Evolutionary conservation across 306 rosid genomes (phyloP).

Genomic region (Elaeagnus macrophylla): DNA sequence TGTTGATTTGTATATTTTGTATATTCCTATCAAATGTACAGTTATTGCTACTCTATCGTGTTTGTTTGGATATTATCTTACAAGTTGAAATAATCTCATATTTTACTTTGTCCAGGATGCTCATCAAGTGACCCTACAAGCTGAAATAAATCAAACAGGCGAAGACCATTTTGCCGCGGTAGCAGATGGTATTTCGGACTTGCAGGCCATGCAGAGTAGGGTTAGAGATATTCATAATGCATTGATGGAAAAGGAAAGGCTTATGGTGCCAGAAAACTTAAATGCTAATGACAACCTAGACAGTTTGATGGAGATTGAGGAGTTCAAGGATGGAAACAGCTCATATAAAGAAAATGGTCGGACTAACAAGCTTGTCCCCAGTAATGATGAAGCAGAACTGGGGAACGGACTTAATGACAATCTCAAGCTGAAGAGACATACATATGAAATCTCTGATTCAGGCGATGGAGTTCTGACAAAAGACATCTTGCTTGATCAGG

Average conservation of each 20-base stretch:
- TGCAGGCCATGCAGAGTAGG: constrained; percentile 62
- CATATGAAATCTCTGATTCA: constrained; percentile 38
- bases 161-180: constrained; percentile 27
- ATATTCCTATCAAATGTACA: too few relatives aligned
- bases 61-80: too few relatives aligned
- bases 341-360: constrained; percentile 28
- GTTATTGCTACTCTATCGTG: too few relatives aligned
- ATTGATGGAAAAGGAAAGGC: constrained; percentile 28
- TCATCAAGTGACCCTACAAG: constrained; percentile 19
- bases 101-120: constrained; percentile 36
- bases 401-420: constrained; percentile 19
- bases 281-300: constrained; percentile 24
- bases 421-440: constrained; percentile 30
- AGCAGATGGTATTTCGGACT: constrained; percentile 39
- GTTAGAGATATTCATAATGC: constrained; percentile 54
- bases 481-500: constrained; percentile 94
- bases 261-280: constrained; percentile 27
- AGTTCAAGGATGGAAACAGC: constrained; percentile 31
- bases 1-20: too few relatives aligned
- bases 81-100: neutral
- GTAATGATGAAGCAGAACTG: constrained; percentile 28
- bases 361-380: constrained; percentile 28
- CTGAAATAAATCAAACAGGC: constrained; percentile 29
- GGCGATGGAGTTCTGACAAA: constrained; percentile 73
- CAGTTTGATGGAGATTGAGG: constrained; percentile 32